phyloP scores from a whole-genome alignment of 257 asterid genomes.

The Marsdenia floribunda region DNA sequence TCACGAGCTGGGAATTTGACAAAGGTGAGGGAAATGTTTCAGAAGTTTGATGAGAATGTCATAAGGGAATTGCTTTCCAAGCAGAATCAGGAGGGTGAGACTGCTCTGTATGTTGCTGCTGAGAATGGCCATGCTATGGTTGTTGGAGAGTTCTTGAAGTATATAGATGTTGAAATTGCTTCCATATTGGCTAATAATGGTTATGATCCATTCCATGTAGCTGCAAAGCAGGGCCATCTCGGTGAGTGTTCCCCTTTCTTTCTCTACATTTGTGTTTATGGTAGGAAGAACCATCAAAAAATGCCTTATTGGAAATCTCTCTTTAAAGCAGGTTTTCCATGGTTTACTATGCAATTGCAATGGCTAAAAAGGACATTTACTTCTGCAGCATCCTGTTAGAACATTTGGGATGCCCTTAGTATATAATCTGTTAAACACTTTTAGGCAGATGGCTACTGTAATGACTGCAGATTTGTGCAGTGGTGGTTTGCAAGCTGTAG shows the following conservation, averaged over 20 bases:
- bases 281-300: background rate
- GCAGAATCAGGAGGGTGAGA: constrained; percentile 94
- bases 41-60: constrained; percentile 45
- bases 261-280: background rate
- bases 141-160: constrained; percentile 73
- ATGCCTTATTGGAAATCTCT: background rate
- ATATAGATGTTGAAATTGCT: constrained; percentile 67
- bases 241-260: constrained; percentile 40
- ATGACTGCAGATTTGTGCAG: background rate
- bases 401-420: no score
- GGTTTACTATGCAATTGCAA: no score
- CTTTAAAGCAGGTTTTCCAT: no score
- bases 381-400: background rate
- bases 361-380: background rate
- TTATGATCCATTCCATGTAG: constrained; percentile 85
- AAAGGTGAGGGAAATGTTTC: constrained; percentile 67
- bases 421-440: no score
- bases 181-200: constrained; percentile 75
- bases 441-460: no score
- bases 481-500: background rate
- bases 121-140: constrained; percentile 68
- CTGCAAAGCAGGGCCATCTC: constrained; percentile 85
- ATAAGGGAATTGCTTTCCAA: constrained; percentile 56
- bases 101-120: constrained; percentile 82
- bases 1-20: constrained; percentile 77